Evolutionary conservation across 1,139 yeast genomes (phyloP).

Genomic region (Pneumocystis carinii): DNA sequence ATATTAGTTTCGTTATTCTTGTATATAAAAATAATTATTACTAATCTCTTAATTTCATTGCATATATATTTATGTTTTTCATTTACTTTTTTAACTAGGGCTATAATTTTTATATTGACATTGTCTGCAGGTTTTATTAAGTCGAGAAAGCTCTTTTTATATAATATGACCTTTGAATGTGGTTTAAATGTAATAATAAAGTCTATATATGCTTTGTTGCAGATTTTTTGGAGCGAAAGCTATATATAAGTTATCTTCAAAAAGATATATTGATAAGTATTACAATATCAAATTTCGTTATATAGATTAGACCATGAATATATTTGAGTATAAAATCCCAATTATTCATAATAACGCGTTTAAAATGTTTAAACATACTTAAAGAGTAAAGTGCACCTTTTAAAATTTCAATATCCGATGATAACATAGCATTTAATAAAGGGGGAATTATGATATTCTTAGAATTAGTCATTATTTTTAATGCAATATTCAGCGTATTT

Average conservation of each 20-base stretch:
- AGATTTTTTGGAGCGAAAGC: neutral
- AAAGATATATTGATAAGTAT: neutral
- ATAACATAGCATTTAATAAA: slow-evolving; percentile 42
- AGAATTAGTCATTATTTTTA: slow-evolving; percentile 62
- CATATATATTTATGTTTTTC: neutral
- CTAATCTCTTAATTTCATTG: neutral
- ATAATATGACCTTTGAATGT: neutral
- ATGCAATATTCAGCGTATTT: slow-evolving; percentile 48
- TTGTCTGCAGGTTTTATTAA: neutral
- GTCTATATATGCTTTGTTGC: neutral
- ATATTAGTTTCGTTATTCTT: neutral
- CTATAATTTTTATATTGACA: neutral
- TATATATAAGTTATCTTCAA: neutral
- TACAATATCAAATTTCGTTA: neutral
- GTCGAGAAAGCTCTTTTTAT: neutral
- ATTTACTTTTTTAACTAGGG: neutral
- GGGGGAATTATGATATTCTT: slow-evolving; percentile 24
- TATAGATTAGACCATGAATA: neutral
- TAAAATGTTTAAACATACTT: slow-evolving; percentile 20
- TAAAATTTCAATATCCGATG: slow-evolving; percentile 41
- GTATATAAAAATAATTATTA: neutral
- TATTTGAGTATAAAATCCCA: neutral
- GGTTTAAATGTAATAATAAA: neutral
- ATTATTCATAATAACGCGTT: neutral
- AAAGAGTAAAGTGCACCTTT: slow-evolving; percentile 47